phyloP scores from a whole-genome alignment of 495 filamentous ascomycete genomes.

The Penicillium ochrochloron region DNA sequence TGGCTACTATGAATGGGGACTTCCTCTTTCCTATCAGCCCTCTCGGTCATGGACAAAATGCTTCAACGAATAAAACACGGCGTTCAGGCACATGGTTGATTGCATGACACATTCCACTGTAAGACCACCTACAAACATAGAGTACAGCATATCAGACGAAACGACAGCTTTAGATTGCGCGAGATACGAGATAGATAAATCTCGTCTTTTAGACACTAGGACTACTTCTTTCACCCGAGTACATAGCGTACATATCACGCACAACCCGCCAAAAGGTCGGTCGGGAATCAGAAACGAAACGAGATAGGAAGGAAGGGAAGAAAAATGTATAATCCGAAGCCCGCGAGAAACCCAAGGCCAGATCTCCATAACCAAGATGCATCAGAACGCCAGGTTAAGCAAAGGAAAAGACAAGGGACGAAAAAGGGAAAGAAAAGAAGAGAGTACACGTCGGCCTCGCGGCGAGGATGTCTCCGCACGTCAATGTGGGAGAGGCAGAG shows the following conservation, averaged over 20 bases:
- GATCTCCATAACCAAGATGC: constrained; percentile 44
- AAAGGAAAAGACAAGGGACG: constrained; percentile 24
- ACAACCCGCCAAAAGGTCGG: background rate
- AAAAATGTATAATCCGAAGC: constrained; percentile 28
- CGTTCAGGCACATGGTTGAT: background rate
- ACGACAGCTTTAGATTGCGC: constrained; percentile 1
- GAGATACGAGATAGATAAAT: background rate
- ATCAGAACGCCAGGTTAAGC: constrained; percentile 38
- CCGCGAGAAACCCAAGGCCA: constrained; percentile 35
- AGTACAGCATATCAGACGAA: background rate
- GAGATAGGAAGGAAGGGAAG: constrained; percentile 5
- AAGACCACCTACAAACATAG: background rate
- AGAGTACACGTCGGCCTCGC: constrained; percentile 23
- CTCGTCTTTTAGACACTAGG: constrained; percentile 21
- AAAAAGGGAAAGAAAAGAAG: constrained; percentile 38
- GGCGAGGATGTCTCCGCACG: background rate
- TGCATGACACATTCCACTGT: background rate
- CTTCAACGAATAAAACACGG: constrained; percentile 11
- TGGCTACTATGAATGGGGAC: background rate
- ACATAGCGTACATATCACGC: constrained; percentile 11
- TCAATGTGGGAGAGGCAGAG: constrained; percentile 17
- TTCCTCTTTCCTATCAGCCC: background rate
- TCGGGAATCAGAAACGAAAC: constrained; percentile 6
- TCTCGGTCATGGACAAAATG: constrained; percentile 4
- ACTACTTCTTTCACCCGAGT: constrained; percentile 14